Evolutionary conservation across 116 monocot genomes (phyloP).

Genomic region (Posidonia oceanica): DNA sequence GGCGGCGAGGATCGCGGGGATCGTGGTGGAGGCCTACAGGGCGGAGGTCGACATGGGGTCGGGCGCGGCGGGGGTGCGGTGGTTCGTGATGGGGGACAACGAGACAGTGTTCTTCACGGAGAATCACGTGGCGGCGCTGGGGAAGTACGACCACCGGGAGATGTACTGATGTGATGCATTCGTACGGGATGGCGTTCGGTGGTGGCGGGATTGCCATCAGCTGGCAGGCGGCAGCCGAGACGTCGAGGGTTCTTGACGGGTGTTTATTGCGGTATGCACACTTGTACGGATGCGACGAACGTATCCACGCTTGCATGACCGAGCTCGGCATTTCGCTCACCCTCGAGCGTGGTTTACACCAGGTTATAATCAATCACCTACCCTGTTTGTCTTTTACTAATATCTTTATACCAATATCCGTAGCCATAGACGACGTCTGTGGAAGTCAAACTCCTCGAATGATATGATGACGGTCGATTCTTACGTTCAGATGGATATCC

Average conservation of each 20-base stretch:
- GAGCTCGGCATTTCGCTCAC: conserved; percentile 57
- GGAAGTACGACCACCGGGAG: conserved; percentile 53
- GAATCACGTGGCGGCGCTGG: conserved; percentile 45
- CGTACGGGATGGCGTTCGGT: conserved; percentile 58
- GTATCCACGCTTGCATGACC: conserved; percentile 32
- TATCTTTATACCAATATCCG: too few species aligned
- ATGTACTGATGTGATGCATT: conserved; percentile 43
- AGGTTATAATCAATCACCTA: conserved; percentile 7
- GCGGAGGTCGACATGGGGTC: not conserved
- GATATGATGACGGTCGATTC: too few species aligned
- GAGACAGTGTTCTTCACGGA: conserved; percentile 68
- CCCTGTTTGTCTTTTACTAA: too few species aligned
- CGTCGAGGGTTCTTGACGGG: conserved; percentile 17
- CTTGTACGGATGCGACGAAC: conserved; percentile 51
- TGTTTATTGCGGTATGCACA: conserved; percentile 32
- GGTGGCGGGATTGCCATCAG: conserved; percentile 69
- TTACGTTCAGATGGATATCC: conserved; percentile 8
- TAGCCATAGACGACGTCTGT: too few species aligned
- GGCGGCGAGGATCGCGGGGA: conserved; percentile 39
- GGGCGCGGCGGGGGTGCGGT: conserved; percentile 15
- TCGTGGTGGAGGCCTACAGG: conserved; percentile 29
- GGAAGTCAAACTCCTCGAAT: too few species aligned
- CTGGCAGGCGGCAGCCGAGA: conserved; percentile 16
- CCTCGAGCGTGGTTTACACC: conserved; percentile 46
- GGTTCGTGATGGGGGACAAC: conserved; percentile 74